Percentiles rank a stretch among this genome's conserved stretches.
Conservation (phyloP, 2,329 filamentous ascomycete genomes). For the Aureobasidium sp. region DNA sequence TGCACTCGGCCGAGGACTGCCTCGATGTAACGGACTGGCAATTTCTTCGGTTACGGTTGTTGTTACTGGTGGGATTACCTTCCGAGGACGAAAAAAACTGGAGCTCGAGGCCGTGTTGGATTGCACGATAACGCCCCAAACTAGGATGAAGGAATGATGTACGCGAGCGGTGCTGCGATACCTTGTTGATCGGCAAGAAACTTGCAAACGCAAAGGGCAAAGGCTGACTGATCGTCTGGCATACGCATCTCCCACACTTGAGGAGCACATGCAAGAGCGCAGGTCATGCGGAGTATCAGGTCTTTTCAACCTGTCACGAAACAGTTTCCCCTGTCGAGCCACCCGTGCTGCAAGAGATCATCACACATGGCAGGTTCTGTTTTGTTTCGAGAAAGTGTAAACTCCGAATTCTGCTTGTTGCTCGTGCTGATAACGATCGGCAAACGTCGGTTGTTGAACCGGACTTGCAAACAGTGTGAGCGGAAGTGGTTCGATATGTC, state of each 20-base stretch:
- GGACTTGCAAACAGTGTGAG: not conserved
- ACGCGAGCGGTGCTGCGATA: not conserved
- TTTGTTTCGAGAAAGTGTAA: not conserved
- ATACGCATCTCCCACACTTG: not conserved
- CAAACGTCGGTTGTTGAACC: constrained; percentile 1
- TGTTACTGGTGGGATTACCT: not conserved
- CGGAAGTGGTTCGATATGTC: not conserved
- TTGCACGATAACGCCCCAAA: not conserved
- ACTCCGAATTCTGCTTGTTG: not conserved
- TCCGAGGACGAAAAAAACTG: constrained; percentile 3
- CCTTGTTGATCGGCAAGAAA: not conserved
- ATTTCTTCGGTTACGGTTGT: constrained; percentile 5
- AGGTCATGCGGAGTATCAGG: not conserved
- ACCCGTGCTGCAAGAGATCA: not conserved
- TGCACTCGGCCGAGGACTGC: not conserved
- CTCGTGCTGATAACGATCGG: not conserved
- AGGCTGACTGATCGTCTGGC: not conserved
- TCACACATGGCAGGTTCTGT: not conserved
- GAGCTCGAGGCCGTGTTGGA: not conserved
- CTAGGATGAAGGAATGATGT: not conserved
- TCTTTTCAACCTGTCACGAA: constrained; percentile 1
- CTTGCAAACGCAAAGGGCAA: not conserved
- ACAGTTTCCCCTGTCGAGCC: not conserved
- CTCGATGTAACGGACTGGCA: not conserved
- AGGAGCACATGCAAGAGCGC: not conserved